A percentile compares a stretch with the other conserved stretches of the same genome.
These are phyloP conservation scores for Westerdykella aurantiaca DNA, from an alignment of 2,329 filamentous ascomycete genomes.

Conservation along the genomic window DNA sequence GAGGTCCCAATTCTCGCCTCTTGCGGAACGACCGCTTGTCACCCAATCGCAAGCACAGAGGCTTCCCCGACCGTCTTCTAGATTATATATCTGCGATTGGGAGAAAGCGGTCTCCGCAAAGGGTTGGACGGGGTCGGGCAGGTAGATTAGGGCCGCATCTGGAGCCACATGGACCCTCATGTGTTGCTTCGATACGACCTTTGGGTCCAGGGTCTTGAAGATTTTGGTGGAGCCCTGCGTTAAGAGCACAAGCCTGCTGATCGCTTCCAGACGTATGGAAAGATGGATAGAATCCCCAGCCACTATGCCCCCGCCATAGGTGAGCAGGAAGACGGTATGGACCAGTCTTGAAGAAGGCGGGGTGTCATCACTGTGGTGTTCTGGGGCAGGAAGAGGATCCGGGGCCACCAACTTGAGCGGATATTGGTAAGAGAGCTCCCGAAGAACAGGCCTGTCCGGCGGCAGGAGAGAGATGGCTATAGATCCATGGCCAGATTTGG, in stretches of 20 bases:
- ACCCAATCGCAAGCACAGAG: constrained; percentile 93
- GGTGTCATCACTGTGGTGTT: constrained; percentile 4
- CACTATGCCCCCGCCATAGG: constrained; percentile 90
- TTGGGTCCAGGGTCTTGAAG: constrained; percentile 66
- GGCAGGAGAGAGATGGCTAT: constrained; percentile 70
- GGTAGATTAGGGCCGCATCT: constrained; percentile 53
- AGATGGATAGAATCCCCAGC: constrained; percentile 79
- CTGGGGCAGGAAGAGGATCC: constrained; percentile 56
- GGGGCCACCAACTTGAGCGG: constrained; percentile 90
- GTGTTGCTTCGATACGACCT: constrained; percentile 43
- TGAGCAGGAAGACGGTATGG: constrained; percentile 77
- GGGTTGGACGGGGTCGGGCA: constrained; percentile 91
- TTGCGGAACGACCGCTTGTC: constrained; percentile 74
- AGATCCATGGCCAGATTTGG: constrained; percentile 69
- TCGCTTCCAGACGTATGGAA: constrained; percentile 57
- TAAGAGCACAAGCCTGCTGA: constrained; percentile 58
- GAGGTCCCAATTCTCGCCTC: constrained; percentile 86
- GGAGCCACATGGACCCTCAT: constrained; percentile 46
- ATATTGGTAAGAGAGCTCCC: constrained; percentile 80
- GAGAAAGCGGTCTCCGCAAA: constrained; percentile 79
- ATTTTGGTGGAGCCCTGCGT: constrained; percentile 86
- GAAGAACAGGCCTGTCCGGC: constrained; percentile 63
- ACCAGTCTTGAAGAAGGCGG: constrained; percentile 49
- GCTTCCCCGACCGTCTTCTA: constrained; percentile 45
- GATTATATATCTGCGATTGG: constrained; percentile 72